Evolutionary conservation across 2,329 filamentous ascomycete genomes (phyloP), one percentile per base, ranked within the genome.

Genomic region (Passalora sequoiae): DNA sequence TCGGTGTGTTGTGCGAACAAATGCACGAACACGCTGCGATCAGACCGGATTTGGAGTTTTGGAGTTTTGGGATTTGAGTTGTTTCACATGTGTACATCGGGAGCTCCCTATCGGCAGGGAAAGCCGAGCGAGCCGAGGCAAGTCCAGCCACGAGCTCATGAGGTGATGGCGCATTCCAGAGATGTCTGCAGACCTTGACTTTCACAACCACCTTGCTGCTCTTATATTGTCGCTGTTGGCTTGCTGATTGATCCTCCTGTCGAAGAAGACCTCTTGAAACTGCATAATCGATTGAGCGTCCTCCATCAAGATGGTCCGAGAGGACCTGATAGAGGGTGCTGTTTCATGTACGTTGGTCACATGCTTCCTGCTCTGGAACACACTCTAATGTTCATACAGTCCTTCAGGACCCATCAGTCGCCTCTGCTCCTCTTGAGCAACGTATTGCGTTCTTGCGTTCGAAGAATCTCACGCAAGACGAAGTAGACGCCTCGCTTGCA

Each of bases 391-490:
- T 22, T 10, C 8, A 29, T 61, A 91, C 88, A 61, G 58, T 98
- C 68, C 81, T 98, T 48, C 88, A 94, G 70, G 92, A 98, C 65
- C 89, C 92, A 8, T 94, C 84, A 39, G 91, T 98, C 56, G 81
- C 88, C 27, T 80, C 81, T 7, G 91, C 92, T 4, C 84, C 92
- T n/a, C 71, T 95, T 50, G 92, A 97, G 61, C 96, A 92, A 68
- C 83, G 88, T 53, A 78, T 97, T 47, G 85, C 89, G 6, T 98
- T 98, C 58, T 76, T 98, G 15, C 86, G 89, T 66, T 94, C 89
- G 6, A 98, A 98, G 70, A 97, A 98, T 66, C 77, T 98, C 42
- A 97, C 91, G 1, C 86, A 92, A 65, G 91, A 97, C 68, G 94
- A 98, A 69, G 85, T 98, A 60, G 86, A 92, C 61, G 74, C 80